Base-by-base conservation (phyloP, 768 basidiomycete species). In the Podaxis mareebaensis region DNA sequence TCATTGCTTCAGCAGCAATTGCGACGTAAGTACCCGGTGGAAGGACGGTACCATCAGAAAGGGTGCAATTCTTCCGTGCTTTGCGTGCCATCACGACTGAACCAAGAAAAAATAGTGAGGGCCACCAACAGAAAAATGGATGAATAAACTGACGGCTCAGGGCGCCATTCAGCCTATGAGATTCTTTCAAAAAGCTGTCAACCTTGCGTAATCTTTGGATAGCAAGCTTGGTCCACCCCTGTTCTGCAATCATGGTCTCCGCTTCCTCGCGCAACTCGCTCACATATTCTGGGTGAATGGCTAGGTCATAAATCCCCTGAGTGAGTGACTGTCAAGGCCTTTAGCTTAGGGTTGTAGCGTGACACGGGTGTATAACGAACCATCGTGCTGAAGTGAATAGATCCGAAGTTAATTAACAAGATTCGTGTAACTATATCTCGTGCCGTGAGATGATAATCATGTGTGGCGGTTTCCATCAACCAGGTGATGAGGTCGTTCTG, bases 111-210 rank as follows among this genome's bases (percentile, higher is more conserved):
- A 22, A 22, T 26, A 3, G 26, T 51, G 26, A 22, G 22, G 11
- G 44, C 8, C 26, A 26, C 4, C 13, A 51, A 8, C 22, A 13
- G 7, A 11, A 22, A 22, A 12, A 22, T 8, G 24, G 13, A 15
- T 44, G 11, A 26, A 22, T 6, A 17, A 11, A 66, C 71, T 2
- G 20, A 51, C 49, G 3, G 4, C 10, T 51, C 12, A 20, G 20
- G 49, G 78, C 60, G 1, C 72, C 75, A 49, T 68, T 67, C 11
- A 78, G 26, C 7, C 80, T 67, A 63, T 75, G 72, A 4, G 73
- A 71, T 66, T 83, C 82, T 60, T 77, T 79, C 51, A 83, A 26
- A 68, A 83, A 81, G 66, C 81, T 82, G 67, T 84, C 81, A 17
- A 81, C 44, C 62, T 76, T 76, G 49, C 60, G 67, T 78, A 82